phyloP scores from a whole-genome alignment of 2,329 filamentous ascomycete genomes.

The Aspergillus floridensis region DNA sequence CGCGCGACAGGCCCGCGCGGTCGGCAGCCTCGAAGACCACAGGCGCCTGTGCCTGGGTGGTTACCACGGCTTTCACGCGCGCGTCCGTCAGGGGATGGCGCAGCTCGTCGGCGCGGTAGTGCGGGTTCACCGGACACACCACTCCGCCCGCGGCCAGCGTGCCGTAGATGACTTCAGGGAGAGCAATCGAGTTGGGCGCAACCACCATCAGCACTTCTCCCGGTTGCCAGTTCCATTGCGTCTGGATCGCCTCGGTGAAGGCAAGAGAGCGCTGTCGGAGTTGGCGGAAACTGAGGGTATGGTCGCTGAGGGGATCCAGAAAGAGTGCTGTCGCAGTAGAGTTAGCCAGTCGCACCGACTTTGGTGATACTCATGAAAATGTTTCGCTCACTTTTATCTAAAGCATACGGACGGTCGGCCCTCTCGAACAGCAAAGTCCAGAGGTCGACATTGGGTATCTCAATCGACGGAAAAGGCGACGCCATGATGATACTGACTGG shows the following conservation, averaged over 20 bases:
- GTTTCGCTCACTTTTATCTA: slow-evolving; percentile 5
- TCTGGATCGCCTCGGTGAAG: slow-evolving; percentile 12
- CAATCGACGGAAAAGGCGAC: slow-evolving; percentile 12
- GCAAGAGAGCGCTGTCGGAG: slow-evolving; percentile 10
- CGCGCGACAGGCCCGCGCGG: slow-evolving; percentile 5
- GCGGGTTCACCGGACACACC: slow-evolving; percentile 27
- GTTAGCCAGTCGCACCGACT: neutral
- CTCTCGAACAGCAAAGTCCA: slow-evolving; percentile 19
- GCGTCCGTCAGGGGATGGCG: slow-evolving; percentile 12
- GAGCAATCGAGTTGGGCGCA: slow-evolving; percentile 18
- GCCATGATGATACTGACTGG: neutral
- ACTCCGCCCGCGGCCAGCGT: slow-evolving; percentile 26
- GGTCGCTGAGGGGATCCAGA: slow-evolving; percentile 4
- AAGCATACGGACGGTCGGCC: slow-evolving; percentile 6
- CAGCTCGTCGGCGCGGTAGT: slow-evolving; percentile 23
- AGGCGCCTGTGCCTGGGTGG: slow-evolving; percentile 4
- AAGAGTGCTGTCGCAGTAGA: slow-evolving; percentile 11
- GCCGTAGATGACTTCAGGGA: slow-evolving; percentile 18
- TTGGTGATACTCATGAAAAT: neutral
- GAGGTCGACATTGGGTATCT: slow-evolving; percentile 15
- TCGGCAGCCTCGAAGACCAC: slow-evolving; percentile 11
- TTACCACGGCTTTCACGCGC: slow-evolving; percentile 13
- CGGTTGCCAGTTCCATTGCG: slow-evolving; percentile 18
- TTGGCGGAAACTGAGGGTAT: slow-evolving; percentile 10
- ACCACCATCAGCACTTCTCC: slow-evolving; percentile 21